Base-by-base conservation (phyloP, 768 basidiomycete species). In the Artomyces pyxidatus region DNA sequence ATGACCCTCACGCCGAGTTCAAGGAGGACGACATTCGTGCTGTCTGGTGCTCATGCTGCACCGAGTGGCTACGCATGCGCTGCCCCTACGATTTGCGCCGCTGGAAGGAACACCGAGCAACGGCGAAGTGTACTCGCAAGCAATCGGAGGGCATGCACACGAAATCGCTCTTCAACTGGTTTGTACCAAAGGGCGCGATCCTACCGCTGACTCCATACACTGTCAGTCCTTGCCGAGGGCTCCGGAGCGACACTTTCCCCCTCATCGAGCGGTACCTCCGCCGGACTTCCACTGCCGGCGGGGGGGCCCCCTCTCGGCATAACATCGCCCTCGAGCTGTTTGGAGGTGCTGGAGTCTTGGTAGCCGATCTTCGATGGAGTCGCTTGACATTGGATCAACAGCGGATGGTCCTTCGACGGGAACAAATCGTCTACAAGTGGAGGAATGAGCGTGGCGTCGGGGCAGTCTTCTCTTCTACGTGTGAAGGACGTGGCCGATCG, bases 1-100 rank as follows among this genome's bases (percentile, higher is more conserved):
- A 45, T 16, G 48, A 53, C 17, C 42, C 48, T 4, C 29, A 53
- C 39, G 59, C 51, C 2, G 55, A 58, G 23, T 58, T 60, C 47
- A 44, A 56, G 8, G 28, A 27, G 14, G 1, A 44, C 8, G 52
- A 58, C 42, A 38, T 42, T 2, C 54, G 50, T 21, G 14, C 23
- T 0, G 57, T 60, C 1, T 48, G 49, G 2, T 60, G 59, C 26
- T 58, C 59, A 1, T 32, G 38, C 6, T 60, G 59, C 28, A 27
- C 50, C 4, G 16, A 19, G 14, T 58, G 59, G 59, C 21, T 58
- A 8, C 26, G 6, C 6, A 59, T 59, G 59, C 48, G 59, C 11
- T 43, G 39, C 2, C 39, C 53, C 1, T 59, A 59, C 37, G 59
- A 58, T 22, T 19, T 43, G 7, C 39, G 35, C 1, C 49, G 50